Percentiles rank a stretch among this genome's conserved stretches.
Evolutionary conservation across 2,329 filamentous ascomycete genomes (phyloP).

Genomic region (Septoria petroselini): DNA sequence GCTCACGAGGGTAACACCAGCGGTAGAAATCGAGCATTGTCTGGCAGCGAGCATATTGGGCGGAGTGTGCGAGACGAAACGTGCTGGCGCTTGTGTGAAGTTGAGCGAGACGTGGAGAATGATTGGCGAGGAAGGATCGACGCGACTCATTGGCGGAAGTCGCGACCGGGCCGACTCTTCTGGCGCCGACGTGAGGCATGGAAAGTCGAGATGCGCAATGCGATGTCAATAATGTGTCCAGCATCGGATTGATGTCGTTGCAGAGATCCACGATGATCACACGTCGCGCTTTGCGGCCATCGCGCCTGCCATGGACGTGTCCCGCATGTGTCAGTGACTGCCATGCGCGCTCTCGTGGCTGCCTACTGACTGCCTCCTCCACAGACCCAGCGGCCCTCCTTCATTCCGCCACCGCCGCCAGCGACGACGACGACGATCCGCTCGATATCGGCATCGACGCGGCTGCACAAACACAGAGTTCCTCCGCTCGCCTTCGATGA

Average conservation of each 20-base stretch:
- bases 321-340: slow-evolving; percentile 31
- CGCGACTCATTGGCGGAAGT: slow-evolving; percentile 9
- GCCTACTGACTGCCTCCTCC: slow-evolving; percentile 1
- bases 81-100: slow-evolving; percentile 22
- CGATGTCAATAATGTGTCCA: too few relatives aligned
- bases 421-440: slow-evolving; percentile 24
- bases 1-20: slow-evolving; percentile 22
- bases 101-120: slow-evolving; percentile 4
- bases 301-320: slow-evolving; percentile 32
- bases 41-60: slow-evolving; percentile 17
- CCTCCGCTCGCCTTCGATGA: slow-evolving; percentile 49
- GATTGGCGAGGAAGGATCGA: slow-evolving; percentile 20
- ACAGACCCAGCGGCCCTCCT: slow-evolving; percentile 21
- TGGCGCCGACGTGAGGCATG: not conserved
- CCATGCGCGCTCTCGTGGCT: not conserved
- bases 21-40: slow-evolving; percentile 24
- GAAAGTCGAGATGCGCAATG: not conserved
- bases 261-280: slow-evolving; percentile 35
- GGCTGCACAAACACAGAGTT: slow-evolving; percentile 41
- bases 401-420: slow-evolving; percentile 23
- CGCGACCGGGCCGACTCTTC: not conserved
- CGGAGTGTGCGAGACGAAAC: slow-evolving; percentile 24
- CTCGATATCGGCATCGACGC: slow-evolving; percentile 6
- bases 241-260: too few relatives aligned
- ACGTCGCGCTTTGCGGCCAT: slow-evolving; percentile 31